phyloP scores from a whole-genome alignment of 345 rosid species.

The Iberis pinnata region DNA sequence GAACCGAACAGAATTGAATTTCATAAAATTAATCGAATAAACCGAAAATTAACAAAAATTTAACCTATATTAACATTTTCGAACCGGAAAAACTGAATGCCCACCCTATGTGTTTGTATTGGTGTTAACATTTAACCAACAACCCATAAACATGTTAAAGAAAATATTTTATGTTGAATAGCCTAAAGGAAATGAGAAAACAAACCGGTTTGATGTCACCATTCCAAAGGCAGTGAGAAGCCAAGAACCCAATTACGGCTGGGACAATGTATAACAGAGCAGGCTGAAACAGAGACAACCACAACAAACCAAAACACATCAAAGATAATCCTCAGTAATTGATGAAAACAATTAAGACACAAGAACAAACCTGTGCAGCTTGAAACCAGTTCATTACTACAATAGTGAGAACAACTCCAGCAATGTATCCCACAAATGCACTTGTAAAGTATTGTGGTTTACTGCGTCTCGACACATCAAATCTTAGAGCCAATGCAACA shows the following conservation, averaged over 20 bases:
- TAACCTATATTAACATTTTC: too few relatives aligned
- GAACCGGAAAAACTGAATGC: too few relatives aligned
- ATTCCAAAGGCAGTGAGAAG: constrained; percentile 82
- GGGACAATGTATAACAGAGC: constrained; percentile 96
- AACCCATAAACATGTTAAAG: not conserved
- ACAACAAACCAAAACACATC: constrained; percentile 8
- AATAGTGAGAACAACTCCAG: constrained; percentile 78
- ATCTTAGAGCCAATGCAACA: constrained; percentile 90
- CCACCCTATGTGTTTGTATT: too few relatives aligned
- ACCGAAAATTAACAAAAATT: too few relatives aligned
- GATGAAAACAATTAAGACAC: not conserved
- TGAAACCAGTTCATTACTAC: constrained; percentile 99
- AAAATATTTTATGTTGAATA: too few relatives aligned
- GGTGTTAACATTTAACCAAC: not conserved
- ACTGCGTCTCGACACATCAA: constrained; percentile 89
- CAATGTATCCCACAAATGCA: constrained; percentile 76
- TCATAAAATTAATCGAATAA: too few relatives aligned
- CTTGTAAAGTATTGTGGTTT: constrained; percentile 84
- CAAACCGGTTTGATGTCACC: constrained; percentile 95
- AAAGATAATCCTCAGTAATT: not conserved
- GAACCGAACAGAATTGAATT: too few relatives aligned
- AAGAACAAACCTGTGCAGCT: constrained; percentile 77
- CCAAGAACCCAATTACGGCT: constrained; percentile 82
- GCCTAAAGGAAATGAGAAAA: constrained; percentile 8
- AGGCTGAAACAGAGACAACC: constrained; percentile 49